Percentiles rank a stretch among this genome's conserved stretches.
Conservation (phyloP, 2,329 filamentous ascomycete genomes). For the Dothideomycetes sp. region DNA sequence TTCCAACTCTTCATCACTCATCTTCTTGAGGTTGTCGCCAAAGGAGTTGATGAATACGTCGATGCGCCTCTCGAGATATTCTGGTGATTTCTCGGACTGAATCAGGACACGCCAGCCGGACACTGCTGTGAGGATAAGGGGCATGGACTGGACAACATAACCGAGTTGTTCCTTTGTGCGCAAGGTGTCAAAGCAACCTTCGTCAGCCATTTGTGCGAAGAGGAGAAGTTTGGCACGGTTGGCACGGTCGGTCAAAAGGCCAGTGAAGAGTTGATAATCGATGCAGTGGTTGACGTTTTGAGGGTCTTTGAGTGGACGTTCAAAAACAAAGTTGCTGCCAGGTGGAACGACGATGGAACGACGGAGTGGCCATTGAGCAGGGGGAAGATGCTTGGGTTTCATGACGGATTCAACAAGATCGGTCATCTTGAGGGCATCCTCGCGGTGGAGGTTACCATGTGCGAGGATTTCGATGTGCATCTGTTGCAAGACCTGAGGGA, state of each 20-base stretch:
- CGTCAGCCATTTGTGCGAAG: constrained; percentile 81
- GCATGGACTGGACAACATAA: constrained; percentile 86
- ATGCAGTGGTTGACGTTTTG: constrained; percentile 63
- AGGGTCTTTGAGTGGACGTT: constrained; percentile 70
- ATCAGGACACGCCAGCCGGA: constrained; percentile 77
- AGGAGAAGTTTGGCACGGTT: constrained; percentile 70
- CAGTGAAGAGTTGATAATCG: constrained; percentile 38
- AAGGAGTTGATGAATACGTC: constrained; percentile 71
- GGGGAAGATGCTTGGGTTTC: constrained; percentile 63
- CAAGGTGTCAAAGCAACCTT: constrained; percentile 89
- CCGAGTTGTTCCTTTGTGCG: constrained; percentile 95
- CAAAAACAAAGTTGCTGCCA: constrained; percentile 76
- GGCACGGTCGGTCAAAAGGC: constrained; percentile 48
- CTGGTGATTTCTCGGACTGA: constrained; percentile 78
- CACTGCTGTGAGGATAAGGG: constrained; percentile 64
- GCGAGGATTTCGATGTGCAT: constrained; percentile 80
- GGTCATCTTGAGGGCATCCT: constrained; percentile 79
- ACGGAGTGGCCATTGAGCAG: constrained; percentile 68
- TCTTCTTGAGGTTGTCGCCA: constrained; percentile 56
- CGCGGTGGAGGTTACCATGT: constrained; percentile 89
- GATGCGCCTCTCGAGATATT: constrained; percentile 79
- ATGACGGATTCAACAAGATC: constrained; percentile 72
- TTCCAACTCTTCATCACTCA: constrained; percentile 79
- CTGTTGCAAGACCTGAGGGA: constrained; percentile 70
- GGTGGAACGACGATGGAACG: constrained; percentile 69